Evolutionary conservation across 495 filamentous ascomycete genomes (phyloP).

Genomic region (Podospora anserina): DNA sequence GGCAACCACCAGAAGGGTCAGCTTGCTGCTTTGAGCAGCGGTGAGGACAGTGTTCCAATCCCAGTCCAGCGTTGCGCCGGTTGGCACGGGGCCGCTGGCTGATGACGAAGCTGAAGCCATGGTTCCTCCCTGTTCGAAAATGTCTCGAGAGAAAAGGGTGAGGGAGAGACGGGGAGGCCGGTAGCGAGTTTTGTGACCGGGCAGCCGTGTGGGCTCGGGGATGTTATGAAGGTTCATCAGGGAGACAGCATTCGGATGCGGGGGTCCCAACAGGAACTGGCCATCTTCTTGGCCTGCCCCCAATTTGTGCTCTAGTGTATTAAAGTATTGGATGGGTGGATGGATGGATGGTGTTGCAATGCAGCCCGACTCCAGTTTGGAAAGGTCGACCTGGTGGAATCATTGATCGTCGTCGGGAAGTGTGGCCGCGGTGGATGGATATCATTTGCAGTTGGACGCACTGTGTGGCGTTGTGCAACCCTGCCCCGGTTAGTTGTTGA

Average conservation of each 20-base stretch:
- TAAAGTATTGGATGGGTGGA: not conserved
- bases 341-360: not conserved
- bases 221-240: not conserved
- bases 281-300: not conserved
- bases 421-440: not conserved
- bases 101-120: conserved; percentile 14
- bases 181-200: not conserved
- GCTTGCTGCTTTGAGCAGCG: conserved; percentile 14
- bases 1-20: conserved; percentile 10
- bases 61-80: conserved; percentile 1
- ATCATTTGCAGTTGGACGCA: not conserved
- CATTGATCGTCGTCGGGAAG: not conserved
- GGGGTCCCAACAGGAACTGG: not conserved
- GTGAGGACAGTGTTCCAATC: conserved; percentile 9
- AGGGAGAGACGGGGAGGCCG: not conserved
- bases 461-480: not conserved
- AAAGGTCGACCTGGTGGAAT: not conserved
- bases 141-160: not conserved
- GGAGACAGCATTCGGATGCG: not conserved
- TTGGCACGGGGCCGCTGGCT: conserved; percentile 5
- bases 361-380: not conserved
- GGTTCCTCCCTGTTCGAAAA: conserved; percentile 2
- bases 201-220: not conserved
- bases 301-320: conserved; percentile 3
- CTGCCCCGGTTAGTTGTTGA: not conserved